Evolutionary conservation across 2,329 filamentous ascomycete species (phyloP).

Genomic region (Phaeosphaeriaceae sp.): DNA sequence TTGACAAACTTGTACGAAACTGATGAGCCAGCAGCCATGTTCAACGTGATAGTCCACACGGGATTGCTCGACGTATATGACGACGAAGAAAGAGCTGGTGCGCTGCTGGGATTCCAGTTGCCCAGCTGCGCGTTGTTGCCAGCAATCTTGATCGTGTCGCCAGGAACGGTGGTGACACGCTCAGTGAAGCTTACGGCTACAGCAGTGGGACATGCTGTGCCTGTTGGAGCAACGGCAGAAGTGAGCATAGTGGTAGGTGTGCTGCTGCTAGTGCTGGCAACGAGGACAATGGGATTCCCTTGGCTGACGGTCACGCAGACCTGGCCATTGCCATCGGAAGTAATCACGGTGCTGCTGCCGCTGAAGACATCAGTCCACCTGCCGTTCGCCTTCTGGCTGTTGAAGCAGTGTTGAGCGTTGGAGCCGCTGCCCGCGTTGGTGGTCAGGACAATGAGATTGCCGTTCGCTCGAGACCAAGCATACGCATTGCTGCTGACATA

Average conservation of each 20-base stretch:
- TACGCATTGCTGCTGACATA: conserved; percentile 54
- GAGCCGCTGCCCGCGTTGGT: conserved; percentile 53
- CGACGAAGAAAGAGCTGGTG: conserved; percentile 50
- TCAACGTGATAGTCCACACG: conserved; percentile 55
- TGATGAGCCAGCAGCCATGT: conserved; percentile 49
- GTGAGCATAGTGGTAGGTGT: conserved; percentile 21
- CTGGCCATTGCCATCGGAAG: conserved; percentile 50
- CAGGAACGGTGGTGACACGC: conserved; percentile 55
- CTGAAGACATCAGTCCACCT: conserved; percentile 52
- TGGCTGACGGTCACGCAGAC: conserved; percentile 53
- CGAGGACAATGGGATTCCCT: conserved; percentile 54
- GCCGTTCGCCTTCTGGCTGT: conserved; percentile 47
- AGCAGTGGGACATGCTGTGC: conserved; percentile 33
- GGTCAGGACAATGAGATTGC: conserved; percentile 56
- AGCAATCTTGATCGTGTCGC: conserved; percentile 57
- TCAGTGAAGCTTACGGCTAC: conserved; percentile 55
- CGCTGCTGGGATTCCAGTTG: conserved; percentile 50
- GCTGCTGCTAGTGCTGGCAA: conserved; percentile 22
- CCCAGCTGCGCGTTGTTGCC: conserved; percentile 56
- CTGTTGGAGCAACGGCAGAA: conserved; percentile 9
- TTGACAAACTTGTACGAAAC: conserved; percentile 57
- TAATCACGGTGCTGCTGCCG: conserved; percentile 44
- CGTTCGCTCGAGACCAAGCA: conserved; percentile 55
- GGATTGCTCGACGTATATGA: conserved; percentile 55
- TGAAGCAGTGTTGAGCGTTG: conserved; percentile 53